These are phyloP conservation scores for Monosporascus cannonballus DNA, from an alignment of 2,329 filamentous ascomycete species.

Conservation along the genomic window DNA sequence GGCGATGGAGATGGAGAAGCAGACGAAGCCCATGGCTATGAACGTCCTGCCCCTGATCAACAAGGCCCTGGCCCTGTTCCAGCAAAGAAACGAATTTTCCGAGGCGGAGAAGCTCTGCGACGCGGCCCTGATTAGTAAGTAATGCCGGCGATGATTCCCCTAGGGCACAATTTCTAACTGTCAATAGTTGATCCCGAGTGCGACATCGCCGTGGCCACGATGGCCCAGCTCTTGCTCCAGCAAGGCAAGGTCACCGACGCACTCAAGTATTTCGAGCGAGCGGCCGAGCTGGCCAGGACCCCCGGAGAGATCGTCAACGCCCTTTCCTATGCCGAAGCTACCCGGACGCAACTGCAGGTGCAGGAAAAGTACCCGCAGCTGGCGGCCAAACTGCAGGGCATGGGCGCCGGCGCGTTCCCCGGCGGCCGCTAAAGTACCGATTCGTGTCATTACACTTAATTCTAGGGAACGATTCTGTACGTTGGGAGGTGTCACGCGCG, in stretches of 20 bases:
- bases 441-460: slow-evolving; percentile 1
- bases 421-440: slow-evolving; percentile 14
- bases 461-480: too few relatives aligned
- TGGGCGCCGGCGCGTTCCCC: slow-evolving; percentile 27
- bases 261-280: slow-evolving; percentile 93
- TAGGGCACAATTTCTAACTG: slow-evolving; percentile 27
- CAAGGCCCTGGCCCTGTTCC: slow-evolving; percentile 94
- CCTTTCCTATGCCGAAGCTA: slow-evolving; percentile 93
- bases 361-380: slow-evolving; percentile 82
- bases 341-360: slow-evolving; percentile 88
- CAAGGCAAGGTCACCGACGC: slow-evolving; percentile 96
- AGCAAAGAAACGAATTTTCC: slow-evolving; percentile 94
- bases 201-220: slow-evolving; percentile 96
- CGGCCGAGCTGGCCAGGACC: slow-evolving; percentile 87
- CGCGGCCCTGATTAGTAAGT: slow-evolving; percentile 92
- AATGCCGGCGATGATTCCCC: slow-evolving; percentile 9
- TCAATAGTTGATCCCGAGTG: slow-evolving; percentile 87
- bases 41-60: slow-evolving; percentile 97
- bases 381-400: slow-evolving; percentile 62
- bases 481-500: too few relatives aligned
- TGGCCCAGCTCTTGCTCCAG: slow-evolving; percentile 95
- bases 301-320: slow-evolving; percentile 96
- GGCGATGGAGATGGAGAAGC: slow-evolving; percentile 98
- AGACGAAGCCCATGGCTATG: slow-evolving; percentile 88
- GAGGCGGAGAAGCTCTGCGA: slow-evolving; percentile 96